Percentiles rank a stretch among this genome's conserved stretches.
phyloP scores from a whole-genome alignment of 1,284 basidiomycete genomes.

The Crocinoboletus sp. region DNA sequence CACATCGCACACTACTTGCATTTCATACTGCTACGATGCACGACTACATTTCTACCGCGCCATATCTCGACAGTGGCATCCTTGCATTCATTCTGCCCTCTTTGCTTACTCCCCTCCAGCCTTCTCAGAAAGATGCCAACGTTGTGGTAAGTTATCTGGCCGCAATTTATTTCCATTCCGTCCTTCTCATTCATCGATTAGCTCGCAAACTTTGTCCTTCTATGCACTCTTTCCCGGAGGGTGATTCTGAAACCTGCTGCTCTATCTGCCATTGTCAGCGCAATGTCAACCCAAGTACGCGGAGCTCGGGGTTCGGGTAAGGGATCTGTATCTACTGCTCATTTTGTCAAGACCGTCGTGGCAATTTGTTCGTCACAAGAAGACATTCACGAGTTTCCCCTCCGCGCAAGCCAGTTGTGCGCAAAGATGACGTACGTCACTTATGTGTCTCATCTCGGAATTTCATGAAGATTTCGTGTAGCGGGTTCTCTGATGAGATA shows the following conservation, averaged over 20 bases:
- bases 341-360: constrained; percentile 28
- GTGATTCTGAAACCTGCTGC: constrained; percentile 52
- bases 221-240: constrained; percentile 64
- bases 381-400: constrained; percentile 15
- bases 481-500: constrained; percentile 48
- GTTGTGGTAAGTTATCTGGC: constrained; percentile 43
- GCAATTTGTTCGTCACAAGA: constrained; percentile 28
- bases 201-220: constrained; percentile 71
- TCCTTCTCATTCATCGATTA: constrained; percentile 26
- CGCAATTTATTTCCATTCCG: neutral
- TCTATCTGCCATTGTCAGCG: constrained; percentile 50
- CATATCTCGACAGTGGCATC: constrained; percentile 56
- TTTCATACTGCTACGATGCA: constrained; percentile 85
- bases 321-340: constrained; percentile 14
- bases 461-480: constrained; percentile 23
- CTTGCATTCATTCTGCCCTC: constrained; percentile 61
- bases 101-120: constrained; percentile 53
- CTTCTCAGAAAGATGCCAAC: constrained; percentile 39
- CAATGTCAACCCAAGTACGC: constrained; percentile 49
- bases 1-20: constrained; percentile 73
- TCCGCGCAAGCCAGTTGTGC: constrained; percentile 13
- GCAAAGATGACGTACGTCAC: constrained; percentile 29
- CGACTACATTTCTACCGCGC: constrained; percentile 65
- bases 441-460: neutral
- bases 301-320: constrained; percentile 20